phyloP scores from a whole-genome alignment of 2,329 filamentous ascomycete species.

The Dactylonectria estremocensis region DNA sequence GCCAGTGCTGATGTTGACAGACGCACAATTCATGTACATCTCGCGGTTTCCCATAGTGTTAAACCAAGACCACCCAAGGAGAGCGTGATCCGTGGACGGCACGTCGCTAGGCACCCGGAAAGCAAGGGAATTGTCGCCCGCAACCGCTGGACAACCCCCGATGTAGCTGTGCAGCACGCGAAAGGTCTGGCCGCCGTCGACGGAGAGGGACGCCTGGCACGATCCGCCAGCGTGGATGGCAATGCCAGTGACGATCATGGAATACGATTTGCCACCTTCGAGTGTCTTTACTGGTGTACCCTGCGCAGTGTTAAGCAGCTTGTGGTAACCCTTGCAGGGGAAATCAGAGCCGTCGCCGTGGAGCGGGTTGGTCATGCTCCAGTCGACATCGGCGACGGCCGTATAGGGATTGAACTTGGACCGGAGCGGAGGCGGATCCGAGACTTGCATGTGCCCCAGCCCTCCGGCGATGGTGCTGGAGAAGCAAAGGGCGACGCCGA shows the following conservation, averaged over 20 bases:
- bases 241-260: slow-evolving; percentile 68
- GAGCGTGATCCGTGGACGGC: slow-evolving; percentile 60
- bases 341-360: slow-evolving; percentile 73
- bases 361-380: slow-evolving; percentile 79
- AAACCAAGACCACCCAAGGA: slow-evolving; percentile 77
- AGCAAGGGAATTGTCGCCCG: slow-evolving; percentile 42
- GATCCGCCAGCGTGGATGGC: slow-evolving; percentile 71
- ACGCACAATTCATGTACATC: slow-evolving; percentile 80
- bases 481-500: slow-evolving; percentile 1
- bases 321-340: slow-evolving; percentile 78
- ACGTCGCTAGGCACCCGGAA: slow-evolving; percentile 70
- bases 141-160: slow-evolving; percentile 52
- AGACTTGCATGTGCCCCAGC: slow-evolving; percentile 66
- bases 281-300: slow-evolving; percentile 66
- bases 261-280: slow-evolving; percentile 66
- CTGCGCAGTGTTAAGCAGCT: slow-evolving; percentile 43
- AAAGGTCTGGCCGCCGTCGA: slow-evolving; percentile 73
- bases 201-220: slow-evolving; percentile 75
- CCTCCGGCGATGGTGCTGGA: background rate
- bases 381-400: slow-evolving; percentile 68
- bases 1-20: slow-evolving; percentile 63
- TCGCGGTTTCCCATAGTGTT: slow-evolving; percentile 75
- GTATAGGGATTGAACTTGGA: slow-evolving; percentile 66
- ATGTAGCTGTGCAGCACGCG: slow-evolving; percentile 62
- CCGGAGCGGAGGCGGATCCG: slow-evolving; percentile 63